Conservation (phyloP, 257 asterid species). For the Cruciata laevipes region DNA sequence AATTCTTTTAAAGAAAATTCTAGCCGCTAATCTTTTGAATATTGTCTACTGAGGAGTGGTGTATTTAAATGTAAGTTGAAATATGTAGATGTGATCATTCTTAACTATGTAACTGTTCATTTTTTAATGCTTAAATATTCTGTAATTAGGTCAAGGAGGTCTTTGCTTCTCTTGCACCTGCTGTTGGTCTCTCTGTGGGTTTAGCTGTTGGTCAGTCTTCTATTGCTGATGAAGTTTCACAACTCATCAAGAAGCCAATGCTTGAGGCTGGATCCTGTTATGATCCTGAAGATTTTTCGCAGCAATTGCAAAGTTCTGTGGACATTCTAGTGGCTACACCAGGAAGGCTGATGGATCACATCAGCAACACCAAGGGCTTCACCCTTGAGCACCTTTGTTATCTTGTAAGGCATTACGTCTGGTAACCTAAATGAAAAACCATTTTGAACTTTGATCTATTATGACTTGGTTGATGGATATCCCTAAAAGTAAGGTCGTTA, state of each 20-base stretch:
- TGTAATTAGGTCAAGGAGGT: slow-evolving; percentile 73
- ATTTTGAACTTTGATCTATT: not conserved
- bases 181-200: slow-evolving; percentile 94
- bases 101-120: not conserved
- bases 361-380: slow-evolving; percentile 81
- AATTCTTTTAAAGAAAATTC: not conserved
- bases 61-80: not conserved
- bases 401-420: slow-evolving; percentile 51
- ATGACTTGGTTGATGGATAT: not conserved
- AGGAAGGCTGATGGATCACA: slow-evolving; percentile 92
- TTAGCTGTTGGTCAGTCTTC: slow-evolving; percentile 97
- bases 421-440: not conserved
- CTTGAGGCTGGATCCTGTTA: slow-evolving; percentile 38
- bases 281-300: slow-evolving; percentile 39
- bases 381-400: slow-evolving; percentile 80
- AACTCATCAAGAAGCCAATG: slow-evolving; percentile 62
- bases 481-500: not conserved
- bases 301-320: slow-evolving; percentile 54
- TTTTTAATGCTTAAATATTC: slow-evolving; percentile 4
- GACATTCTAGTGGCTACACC: slow-evolving; percentile 97
- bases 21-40: not conserved
- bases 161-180: slow-evolving; percentile 70
- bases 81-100: not conserved
- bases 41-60: not conserved
- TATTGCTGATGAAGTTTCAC: slow-evolving; percentile 73